Base-by-base conservation (phyloP, 1,139 yeast genomes). In the Kodamaea derodonti region DNA sequence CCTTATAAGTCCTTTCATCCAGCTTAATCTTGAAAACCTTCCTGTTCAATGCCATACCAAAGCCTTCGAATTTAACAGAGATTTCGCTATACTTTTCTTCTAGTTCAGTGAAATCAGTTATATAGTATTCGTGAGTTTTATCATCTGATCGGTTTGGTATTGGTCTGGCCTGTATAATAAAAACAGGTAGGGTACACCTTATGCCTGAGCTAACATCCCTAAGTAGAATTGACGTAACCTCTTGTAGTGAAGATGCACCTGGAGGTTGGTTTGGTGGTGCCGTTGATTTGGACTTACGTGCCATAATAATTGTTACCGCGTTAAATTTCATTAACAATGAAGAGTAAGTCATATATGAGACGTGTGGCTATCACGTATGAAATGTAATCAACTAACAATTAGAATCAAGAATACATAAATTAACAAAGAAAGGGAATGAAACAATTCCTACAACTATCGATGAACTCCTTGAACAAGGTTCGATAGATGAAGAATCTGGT, bases 401-500 rank as follows among this genome's bases (percentile, higher is more conserved):
- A 18, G 22, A 18, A 18, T 18, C 22, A 18, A 18, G 22, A 9
- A 18, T 18, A 7, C 22, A 6, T 7, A 18, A 18, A 9, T 18
- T 18, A 6, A 7, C 22, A 6, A 18, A 18, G 22, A 18, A 18
- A 9, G 22, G 22, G 9, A 7, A 7, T 18, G 22, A 18, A 18
- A 18, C 28, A 13, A 46, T 43, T 10, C 72, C 71, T 3, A 43
- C 52, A 8, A 65, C 72, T 0, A 60, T 65, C 1, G 75, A 69
- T 17, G 78, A 71, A n/a, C 63, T 45, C 26, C 56, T 72, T n/a
- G 74, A 69, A 27, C 57, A 59, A 36, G 81, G 74, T 0, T 58
- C 74, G 2, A 52, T 54, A 9, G 73, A 70, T 33, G 82, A 76
- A 46, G 80, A 75, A 41, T 69, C 72, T 9, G 82, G 80, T 1